Base-by-base conservation (phyloP, 371 early-diverging fungal species). In the Mucor piriformis region DNA sequence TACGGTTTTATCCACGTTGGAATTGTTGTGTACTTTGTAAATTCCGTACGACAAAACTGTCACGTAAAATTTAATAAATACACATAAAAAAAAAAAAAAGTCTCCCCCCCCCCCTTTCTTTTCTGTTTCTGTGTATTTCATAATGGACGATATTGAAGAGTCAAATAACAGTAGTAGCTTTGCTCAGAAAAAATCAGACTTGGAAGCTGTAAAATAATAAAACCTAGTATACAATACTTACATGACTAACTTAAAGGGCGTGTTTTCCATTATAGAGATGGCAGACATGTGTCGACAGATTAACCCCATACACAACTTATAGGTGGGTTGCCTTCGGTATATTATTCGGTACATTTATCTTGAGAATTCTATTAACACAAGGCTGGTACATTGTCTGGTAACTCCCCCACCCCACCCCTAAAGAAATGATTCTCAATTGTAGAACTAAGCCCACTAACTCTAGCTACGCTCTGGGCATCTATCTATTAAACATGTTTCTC, bases 331-430 rank as follows among this genome's bases (percentile, higher is more conserved):
- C 77, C 16, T 88, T 93, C 1, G 83, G 67, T 18, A 64, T 84
- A 2, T 58, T 87, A 16, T 62, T 92, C 34, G 32, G 92, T 6
- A 49, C 91, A 33, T 97, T 93, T 71, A 76, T 92, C 72, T 37
- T 90, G 13, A 88, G 98, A 29, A 91, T 96, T 21, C 74, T 95
- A 38, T 48, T 82, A 29, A 83, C 89, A 5, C 90, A 95, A 64
- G 96, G 96, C 12, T 98, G 93, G 93, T 98, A 95, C 72, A 95
- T 98, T 67, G 91, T 96, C 56, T 90, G 91, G 67, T 91, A 86
- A 74, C n/a, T n/a, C n/a, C n/a, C n/a, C n/a, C n/a, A n/a, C n/a
- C n/a, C n/a, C n/a, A n/a, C n/a, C n/a, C n/a, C n/a, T n/a, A n/a
- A n/a, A n/a, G n/a, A n/a, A n/a, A n/a, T n/a, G n/a, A n/a, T n/a